These are phyloP conservation scores for Chenopodium berlandieri DNA, from an alignment of 148 eudicot genomes.

Conservation along the genomic window DNA sequence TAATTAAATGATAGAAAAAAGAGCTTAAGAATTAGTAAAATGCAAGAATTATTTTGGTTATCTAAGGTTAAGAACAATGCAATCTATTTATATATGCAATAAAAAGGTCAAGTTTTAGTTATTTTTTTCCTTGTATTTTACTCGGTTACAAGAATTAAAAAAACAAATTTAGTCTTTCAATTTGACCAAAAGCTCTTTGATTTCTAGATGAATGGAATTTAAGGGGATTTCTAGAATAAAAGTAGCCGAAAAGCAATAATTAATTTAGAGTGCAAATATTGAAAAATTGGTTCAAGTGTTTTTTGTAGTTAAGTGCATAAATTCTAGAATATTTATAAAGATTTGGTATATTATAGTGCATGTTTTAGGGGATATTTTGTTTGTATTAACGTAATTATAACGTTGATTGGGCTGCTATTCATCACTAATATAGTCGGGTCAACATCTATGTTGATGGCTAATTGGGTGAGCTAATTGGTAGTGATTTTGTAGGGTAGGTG, in stretches of 20 bases:
- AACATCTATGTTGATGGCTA: slow-evolving; percentile 4
- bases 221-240: slow-evolving; percentile 11
- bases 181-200: slow-evolving; percentile 6
- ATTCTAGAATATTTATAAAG: background rate
- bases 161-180: background rate
- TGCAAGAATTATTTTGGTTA: background rate
- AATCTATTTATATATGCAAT: background rate
- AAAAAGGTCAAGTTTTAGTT: background rate
- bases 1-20: background rate
- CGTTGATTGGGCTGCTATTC: slow-evolving; percentile 5
- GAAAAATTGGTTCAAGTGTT: background rate
- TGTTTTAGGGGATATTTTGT: slow-evolving; percentile 7
- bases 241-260: background rate
- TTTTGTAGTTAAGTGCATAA: background rate
- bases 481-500: too few species aligned
- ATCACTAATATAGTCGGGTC: slow-evolving; percentile 3
- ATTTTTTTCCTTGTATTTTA: background rate
- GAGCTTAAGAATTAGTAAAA: background rate
- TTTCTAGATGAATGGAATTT: slow-evolving; percentile 20
- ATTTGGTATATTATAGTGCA: background rate
- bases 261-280: background rate
- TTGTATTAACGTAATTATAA: slow-evolving; percentile 9
- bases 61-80: slow-evolving; percentile 1
- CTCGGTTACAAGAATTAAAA: background rate
- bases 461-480: background rate